Evolutionary conservation across 78 protist genomes (phyloP).

Genomic region (Dictyostelium firmibasis): DNA sequence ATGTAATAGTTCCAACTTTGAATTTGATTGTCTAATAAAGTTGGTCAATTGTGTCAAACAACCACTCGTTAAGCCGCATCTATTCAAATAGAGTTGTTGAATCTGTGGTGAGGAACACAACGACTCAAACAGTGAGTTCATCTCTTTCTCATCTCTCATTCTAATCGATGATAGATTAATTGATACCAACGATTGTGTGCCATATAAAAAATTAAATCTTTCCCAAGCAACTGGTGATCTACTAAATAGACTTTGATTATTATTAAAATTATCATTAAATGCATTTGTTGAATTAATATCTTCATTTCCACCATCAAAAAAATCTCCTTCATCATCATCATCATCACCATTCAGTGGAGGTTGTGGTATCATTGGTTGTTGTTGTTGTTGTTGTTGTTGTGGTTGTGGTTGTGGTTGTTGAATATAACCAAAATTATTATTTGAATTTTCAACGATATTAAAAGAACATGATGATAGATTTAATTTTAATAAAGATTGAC

Average conservation of each 20-base stretch:
- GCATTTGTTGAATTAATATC: background rate
- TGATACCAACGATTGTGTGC: background rate
- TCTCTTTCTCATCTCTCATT: background rate
- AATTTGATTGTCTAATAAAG: background rate
- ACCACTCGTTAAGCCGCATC: background rate
- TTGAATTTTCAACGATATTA: background rate
- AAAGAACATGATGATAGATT: background rate
- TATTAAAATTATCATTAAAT: background rate
- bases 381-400: background rate
- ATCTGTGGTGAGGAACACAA: background rate
- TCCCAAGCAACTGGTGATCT: background rate
- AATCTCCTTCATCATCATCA: background rate
- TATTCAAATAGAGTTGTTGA: background rate
- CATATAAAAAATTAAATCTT: conserved; percentile 1
- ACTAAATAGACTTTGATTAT: background rate
- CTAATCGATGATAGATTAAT: conserved; percentile 3
- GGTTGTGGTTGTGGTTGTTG: background rate
- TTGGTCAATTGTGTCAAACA: background rate
- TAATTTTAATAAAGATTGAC: background rate
- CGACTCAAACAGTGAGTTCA: background rate
- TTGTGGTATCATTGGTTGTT: background rate
- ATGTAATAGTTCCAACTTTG: background rate
- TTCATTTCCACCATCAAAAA: background rate
- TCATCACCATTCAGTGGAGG: background rate
- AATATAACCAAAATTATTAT: background rate